A percentile compares a stretch with the other conserved stretches of the same genome.
These are phyloP conservation scores for Heliamphora pulchella DNA, from an alignment of 179 eudicot species.

Conservation along the genomic window DNA sequence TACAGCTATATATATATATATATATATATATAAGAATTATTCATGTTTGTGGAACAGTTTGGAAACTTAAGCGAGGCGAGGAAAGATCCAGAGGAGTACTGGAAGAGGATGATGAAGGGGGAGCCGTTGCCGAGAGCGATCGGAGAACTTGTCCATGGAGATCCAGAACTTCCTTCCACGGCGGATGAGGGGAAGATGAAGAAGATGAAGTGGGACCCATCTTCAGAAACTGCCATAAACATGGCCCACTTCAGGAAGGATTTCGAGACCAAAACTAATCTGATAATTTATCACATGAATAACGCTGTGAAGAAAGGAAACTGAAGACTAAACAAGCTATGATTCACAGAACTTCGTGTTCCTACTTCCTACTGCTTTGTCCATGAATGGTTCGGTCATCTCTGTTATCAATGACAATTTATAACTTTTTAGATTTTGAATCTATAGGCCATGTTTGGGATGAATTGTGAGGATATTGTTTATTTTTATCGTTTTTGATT, in stretches of 20 bases:
- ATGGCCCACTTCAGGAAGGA: constrained; percentile 33
- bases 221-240: neutral
- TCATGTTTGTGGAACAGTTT: constrained; percentile 21
- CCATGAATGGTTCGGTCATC: no score
- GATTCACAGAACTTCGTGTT: no score
- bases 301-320: no score
- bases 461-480: no score
- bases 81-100: constrained; percentile 43
- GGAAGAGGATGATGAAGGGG: constrained; percentile 56
- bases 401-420: no score
- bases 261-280: constrained; percentile 39
- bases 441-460: no score
- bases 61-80: constrained; percentile 32
- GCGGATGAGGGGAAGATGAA: neutral
- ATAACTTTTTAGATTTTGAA: no score
- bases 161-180: constrained; percentile 6
- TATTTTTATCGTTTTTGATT: no score
- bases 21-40: no score
- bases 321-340: no score
- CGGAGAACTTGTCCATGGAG: constrained; percentile 29
- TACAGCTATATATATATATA: no score
- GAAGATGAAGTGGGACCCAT: neutral
- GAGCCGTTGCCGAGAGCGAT: constrained; percentile 55
- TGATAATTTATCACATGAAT: constrained; percentile 38
- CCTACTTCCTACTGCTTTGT: no score